Percentiles rank a stretch among this genome's conserved stretches.
Conservation (phyloP, 345 rosid genomes). For the Luvunga scandens region DNA sequence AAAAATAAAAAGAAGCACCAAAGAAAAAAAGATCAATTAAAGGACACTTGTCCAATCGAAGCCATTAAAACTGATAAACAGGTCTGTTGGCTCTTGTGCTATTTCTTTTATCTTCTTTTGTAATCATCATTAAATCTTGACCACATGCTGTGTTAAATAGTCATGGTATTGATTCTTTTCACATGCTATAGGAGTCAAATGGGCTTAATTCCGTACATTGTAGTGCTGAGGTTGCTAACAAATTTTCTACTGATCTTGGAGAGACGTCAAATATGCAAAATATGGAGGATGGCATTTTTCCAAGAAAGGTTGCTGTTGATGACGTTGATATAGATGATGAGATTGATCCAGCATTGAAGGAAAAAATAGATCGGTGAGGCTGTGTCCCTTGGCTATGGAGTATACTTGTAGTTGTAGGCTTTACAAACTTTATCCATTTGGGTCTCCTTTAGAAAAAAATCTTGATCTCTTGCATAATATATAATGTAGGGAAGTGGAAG, state of each 20-base stretch:
- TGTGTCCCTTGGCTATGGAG: neutral
- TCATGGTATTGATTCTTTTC: conserved; percentile 18
- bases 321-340: conserved; percentile 73
- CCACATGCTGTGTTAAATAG: neutral
- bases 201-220: conserved; percentile 30
- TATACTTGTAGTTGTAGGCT: neutral
- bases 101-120: conserved; percentile 3
- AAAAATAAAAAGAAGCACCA: conserved; percentile 69
- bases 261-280: conserved; percentile 40
- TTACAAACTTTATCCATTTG: neutral
- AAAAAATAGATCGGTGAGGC: conserved; percentile 72
- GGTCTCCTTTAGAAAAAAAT: neutral
- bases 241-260: conserved; percentile 32
- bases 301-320: conserved; percentile 47
- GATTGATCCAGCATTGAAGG: conserved; percentile 81
- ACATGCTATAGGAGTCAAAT: conserved; percentile 43
- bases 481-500: conserved; percentile 73
- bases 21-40: conserved; percentile 60
- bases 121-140: neutral
- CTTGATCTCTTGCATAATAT: neutral
- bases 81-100: conserved; percentile 33
- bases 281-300: conserved; percentile 35
- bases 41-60: conserved; percentile 36
- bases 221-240: conserved; percentile 33
- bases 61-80: conserved; percentile 31